These are phyloP conservation scores for Colletotrichum sp. DNA, from an alignment of 2,329 filamentous ascomycete species.

Conservation along the genomic window DNA sequence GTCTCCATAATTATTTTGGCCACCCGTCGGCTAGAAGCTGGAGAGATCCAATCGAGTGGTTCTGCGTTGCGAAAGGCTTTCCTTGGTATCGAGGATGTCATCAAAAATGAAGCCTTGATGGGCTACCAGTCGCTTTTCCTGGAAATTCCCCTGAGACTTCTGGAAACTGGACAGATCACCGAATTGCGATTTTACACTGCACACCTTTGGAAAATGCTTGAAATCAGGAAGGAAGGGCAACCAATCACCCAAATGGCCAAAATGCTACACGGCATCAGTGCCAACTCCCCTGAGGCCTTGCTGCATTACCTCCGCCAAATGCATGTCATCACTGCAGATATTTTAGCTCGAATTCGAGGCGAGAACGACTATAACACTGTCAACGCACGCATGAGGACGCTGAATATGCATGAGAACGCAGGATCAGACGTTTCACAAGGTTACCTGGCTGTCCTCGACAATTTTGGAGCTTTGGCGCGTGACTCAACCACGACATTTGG, in stretches of 20 bases:
- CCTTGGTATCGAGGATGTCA: no score
- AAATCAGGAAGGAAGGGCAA: background rate
- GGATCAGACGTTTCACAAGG: background rate
- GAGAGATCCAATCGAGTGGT: no score
- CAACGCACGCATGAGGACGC: background rate
- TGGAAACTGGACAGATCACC: background rate
- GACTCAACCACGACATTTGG: background rate
- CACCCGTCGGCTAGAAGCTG: no score
- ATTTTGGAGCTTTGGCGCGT: background rate
- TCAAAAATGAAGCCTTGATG: no score
- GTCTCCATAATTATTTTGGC: no score
- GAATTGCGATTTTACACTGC: background rate
- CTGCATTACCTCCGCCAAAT: background rate
- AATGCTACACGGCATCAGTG: background rate
- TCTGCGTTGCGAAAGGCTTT: no score
- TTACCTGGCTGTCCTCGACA: background rate
- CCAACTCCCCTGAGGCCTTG: background rate
- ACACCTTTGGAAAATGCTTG: background rate
- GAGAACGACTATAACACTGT: background rate
- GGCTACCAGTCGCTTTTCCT: background rate
- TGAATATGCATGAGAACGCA: background rate
- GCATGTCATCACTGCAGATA: background rate
- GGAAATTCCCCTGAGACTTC: background rate
- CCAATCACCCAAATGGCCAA: background rate
- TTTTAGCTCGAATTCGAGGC: background rate